Base-by-base conservation (phyloP, 179 eudicot genomes). In the Beta lomatogona region DNA sequence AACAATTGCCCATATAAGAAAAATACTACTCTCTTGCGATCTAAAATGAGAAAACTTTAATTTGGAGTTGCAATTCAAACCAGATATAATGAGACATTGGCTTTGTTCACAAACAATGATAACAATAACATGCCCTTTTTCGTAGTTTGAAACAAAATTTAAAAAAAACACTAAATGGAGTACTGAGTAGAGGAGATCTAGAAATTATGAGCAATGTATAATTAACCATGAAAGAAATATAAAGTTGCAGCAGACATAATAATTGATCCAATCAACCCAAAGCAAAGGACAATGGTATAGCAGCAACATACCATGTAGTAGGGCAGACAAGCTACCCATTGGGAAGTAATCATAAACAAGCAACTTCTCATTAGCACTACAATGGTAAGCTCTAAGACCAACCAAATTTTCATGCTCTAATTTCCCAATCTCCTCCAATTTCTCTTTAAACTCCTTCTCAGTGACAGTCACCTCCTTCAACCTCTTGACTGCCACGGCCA, bases 261-360 rank as follows among this genome's bases (percentile, higher is more conserved):
- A 16, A 72, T 53, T 54, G 5, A 73, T 9, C 31, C 14, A 60
- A 45, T 70, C 65, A 77, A 52, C 46, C 45, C 63, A 77, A n/a
- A 79, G 71, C 36, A 57, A 7, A 78, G 19, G 13, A 31, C 68
- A n/a, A 73, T 13, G 28, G 22, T 70, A 65, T 44, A 58, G 75
- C 5, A 83, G 59, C 22, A 59, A 75, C 90, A 85, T 52, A 93
- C 98, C 98, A 85, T 93, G 98, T 83, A 93, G 86, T 73, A 93
- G 91, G 45, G 97, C 98, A 85, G 98, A 93, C 54, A 93, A 86
- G 79, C 98, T 93, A 46, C 97, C 97, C 88, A 92, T 86, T 10
- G 96, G 90, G 88, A 93, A 81, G 85, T 92, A 93, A 82, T 92
- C 96, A 83, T 83, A 90, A 10, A 93, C 98, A 61, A 93, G 91